phyloP scores from a whole-genome alignment of 2,329 filamentous ascomycete genomes.

The Beauveria medogensis region DNA sequence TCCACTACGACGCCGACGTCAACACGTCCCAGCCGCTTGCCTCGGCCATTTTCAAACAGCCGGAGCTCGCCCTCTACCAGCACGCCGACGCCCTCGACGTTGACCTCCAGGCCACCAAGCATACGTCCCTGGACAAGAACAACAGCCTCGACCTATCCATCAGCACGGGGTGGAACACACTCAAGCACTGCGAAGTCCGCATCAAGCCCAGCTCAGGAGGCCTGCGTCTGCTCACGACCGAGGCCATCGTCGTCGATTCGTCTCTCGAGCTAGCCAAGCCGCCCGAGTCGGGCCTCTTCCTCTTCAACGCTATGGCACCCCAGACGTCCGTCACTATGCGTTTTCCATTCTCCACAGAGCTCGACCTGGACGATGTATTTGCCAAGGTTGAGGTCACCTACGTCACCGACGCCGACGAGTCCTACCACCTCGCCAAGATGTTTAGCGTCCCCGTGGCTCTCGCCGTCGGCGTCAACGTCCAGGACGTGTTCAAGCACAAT shows the following conservation, averaged over 20 bases:
- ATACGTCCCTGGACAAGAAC: constrained; percentile 71
- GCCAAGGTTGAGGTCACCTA: constrained; percentile 72
- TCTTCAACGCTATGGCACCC: constrained; percentile 38
- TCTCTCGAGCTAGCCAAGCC: constrained; percentile 37
- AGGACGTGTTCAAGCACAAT: constrained; percentile 84
- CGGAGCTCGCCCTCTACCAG: constrained; percentile 67
- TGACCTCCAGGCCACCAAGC: constrained; percentile 55
- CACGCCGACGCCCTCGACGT: constrained; percentile 60
- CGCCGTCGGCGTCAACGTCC: constrained; percentile 88
- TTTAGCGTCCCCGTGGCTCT: constrained; percentile 67
- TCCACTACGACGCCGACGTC: constrained; percentile 56
- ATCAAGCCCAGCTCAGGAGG: constrained; percentile 59
- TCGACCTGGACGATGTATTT: constrained; percentile 61
- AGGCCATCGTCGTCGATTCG: constrained; percentile 42
- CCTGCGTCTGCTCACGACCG: constrained; percentile 53
- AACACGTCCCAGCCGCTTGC: constrained; percentile 38
- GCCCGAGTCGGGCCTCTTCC: constrained; percentile 46
- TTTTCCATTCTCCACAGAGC: constrained; percentile 78
- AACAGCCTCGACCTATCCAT: constrained; percentile 70
- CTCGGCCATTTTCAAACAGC: constrained; percentile 45
- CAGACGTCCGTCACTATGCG: constrained; percentile 47
- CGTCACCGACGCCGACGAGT: constrained; percentile 53
- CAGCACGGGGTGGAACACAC: constrained; percentile 64
- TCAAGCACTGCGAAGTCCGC: constrained; percentile 50
- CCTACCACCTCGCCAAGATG: constrained; percentile 27